Evolutionary conservation across 1,284 basidiomycete genomes (phyloP), one percentile per base, ranked within the genome.

Genomic region (Gomphus sp.): DNA sequence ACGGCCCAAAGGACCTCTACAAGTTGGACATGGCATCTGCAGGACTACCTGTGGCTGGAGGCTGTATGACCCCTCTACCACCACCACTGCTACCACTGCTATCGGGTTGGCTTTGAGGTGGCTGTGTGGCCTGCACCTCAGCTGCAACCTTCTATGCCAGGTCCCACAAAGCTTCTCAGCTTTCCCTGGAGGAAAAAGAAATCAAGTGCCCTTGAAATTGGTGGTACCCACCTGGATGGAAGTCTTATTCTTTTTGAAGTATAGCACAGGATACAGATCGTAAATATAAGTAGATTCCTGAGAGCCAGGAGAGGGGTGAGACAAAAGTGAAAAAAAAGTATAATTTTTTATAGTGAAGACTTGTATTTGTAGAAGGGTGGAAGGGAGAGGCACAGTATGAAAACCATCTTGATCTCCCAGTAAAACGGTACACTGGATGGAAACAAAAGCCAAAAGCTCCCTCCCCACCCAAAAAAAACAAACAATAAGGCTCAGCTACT

Each of bases 271-370:
- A 67, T 84, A 82, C 5, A 74, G 73, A 58, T 76, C 73, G 72
- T 87, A 92, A 59, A 92, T 72, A 72, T 83, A 89, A 1, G 81
- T 81, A 7, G 88, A 86, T 58, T 87, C 89, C 87, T 91, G 63
- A 9, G 25, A 25, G 39, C 60, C 47, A 51, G 31, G 16, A 18
- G 11, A 28, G 11, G 34, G 1, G 33, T 1, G 47, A 12, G 41
- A 60, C 37, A 51, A 37, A 45, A 34, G 54, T 22, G 49, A 22
- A 22, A 22, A 22, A 22, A 22, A 22, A 22, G 22, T 22, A 22
- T 22, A 22, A 1, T 22, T 22, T 22, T 22, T 22, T 22, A 12
- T 22, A 22, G 22, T 1, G 31, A 34, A 53, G 28, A 53, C 37
- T 77, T 88, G 80, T 3, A 81, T 85, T 72, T 89, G 22, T 22